A percentile compares a stretch with the other conserved stretches of the same genome.
These are phyloP conservation scores for Hydrangea macrophylla DNA, from an alignment of 148 eudicot species.

Conservation along the genomic window DNA sequence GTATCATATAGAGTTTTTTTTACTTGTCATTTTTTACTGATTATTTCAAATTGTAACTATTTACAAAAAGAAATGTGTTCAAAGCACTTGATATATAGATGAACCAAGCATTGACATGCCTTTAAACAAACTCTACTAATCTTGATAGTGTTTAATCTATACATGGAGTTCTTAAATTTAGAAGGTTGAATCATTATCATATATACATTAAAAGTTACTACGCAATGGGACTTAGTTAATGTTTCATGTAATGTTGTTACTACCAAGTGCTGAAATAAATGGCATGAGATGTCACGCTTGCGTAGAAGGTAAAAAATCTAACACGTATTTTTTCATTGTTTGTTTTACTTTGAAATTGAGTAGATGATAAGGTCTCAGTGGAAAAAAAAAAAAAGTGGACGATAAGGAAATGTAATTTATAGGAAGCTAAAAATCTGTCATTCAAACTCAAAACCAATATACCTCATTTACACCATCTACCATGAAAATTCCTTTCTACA, in stretches of 20 bases:
- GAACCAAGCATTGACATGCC: background rate
- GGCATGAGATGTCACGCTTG: background rate
- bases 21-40: background rate
- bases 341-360: background rate
- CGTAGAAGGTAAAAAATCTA: background rate
- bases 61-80: background rate
- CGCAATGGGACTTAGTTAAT: too few species aligned
- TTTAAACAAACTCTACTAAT: too few species aligned
- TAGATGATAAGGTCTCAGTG: background rate
- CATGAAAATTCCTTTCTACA: conserved; percentile 3
- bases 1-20: background rate
- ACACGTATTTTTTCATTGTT: background rate
- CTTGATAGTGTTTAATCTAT: too few species aligned
- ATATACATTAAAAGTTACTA: too few species aligned
- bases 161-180: too few species aligned
- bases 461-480: conserved; percentile 14
- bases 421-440: conserved; percentile 6
- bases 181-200: too few species aligned
- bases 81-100: background rate
- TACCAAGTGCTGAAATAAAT: background rate
- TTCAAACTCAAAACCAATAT: conserved; percentile 11
- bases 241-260: too few species aligned
- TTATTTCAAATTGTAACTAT: background rate
- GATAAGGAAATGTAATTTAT: conserved; percentile 4
- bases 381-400: background rate